Percentiles rank a stretch among this genome's conserved stretches.
Evolutionary conservation across 352 stramenopile genomes (phyloP).

Genomic region (Globisporangium orthogonon): DNA sequence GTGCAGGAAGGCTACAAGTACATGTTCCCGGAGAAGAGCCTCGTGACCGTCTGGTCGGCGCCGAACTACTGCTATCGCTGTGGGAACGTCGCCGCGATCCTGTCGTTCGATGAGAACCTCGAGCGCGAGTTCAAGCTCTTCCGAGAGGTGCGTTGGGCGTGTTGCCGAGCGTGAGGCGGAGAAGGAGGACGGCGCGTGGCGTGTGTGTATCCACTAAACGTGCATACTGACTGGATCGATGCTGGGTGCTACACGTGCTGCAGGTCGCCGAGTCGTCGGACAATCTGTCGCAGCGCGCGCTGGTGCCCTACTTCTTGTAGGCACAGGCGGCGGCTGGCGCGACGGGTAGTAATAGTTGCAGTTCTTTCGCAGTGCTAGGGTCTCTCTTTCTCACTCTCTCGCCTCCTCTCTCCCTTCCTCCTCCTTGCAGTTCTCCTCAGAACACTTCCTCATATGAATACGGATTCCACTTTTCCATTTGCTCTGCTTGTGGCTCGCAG

Average conservation of each 20-base stretch:
- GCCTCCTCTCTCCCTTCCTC: background rate
- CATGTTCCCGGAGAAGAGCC: conserved; percentile 84
- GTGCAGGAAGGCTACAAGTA: conserved; percentile 91
- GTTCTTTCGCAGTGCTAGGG: background rate
- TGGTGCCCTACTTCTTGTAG: conserved; percentile 87
- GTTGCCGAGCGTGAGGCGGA: background rate
- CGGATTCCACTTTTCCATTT: background rate
- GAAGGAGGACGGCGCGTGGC: too few relatives aligned
- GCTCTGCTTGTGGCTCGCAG: background rate
- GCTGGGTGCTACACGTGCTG: background rate
- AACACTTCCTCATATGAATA: background rate
- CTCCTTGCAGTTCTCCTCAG: background rate
- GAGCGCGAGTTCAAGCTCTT: conserved; percentile 87
- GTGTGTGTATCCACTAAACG: too few relatives aligned
- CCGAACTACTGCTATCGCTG: conserved; percentile 87
- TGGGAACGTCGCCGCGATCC: conserved; percentile 78
- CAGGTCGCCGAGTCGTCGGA: conserved; percentile 82
- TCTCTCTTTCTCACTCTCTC: background rate
- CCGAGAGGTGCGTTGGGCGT: conserved; percentile 49
- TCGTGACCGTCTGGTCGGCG: conserved; percentile 80
- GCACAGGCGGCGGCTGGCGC: background rate
- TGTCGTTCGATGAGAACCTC: conserved; percentile 79
- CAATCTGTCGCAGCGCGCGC: conserved; percentile 62
- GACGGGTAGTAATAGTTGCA: conserved; percentile 2
- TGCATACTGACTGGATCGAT: background rate